These are phyloP conservation scores for Aspergillus quadrilineatus DNA, from an alignment of 2,329 filamentous ascomycete species.

Conservation along the genomic window DNA sequence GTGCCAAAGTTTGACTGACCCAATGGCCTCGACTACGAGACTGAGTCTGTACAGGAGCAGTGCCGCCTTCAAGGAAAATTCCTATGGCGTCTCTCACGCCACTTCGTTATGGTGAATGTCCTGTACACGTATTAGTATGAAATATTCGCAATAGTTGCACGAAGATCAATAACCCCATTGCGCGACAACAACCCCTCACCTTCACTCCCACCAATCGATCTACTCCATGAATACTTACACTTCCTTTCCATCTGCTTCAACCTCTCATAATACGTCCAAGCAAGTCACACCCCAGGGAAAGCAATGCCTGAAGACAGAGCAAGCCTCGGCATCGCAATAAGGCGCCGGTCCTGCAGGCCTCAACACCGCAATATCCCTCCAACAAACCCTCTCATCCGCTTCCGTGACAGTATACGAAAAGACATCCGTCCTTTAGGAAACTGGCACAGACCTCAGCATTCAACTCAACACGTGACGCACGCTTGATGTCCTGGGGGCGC, in stretches of 20 bases:
- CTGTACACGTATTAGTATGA: neutral
- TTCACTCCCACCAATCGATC: neutral
- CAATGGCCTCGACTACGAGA: neutral
- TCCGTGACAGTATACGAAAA: slow-evolving; percentile 16
- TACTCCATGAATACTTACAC: neutral
- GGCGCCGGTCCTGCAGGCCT: slow-evolving; percentile 18
- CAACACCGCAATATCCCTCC: slow-evolving; percentile 15
- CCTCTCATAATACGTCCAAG: too few species aligned
- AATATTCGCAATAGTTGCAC: neutral
- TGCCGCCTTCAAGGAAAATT: neutral
- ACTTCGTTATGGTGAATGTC: too few species aligned
- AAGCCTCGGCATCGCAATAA: slow-evolving; percentile 11
- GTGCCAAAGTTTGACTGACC: too few species aligned
- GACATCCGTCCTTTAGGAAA: slow-evolving; percentile 11
- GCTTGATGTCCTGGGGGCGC: slow-evolving; percentile 13
- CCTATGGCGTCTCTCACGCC: too few species aligned
- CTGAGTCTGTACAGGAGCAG: slow-evolving; percentile 14
- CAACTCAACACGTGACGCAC: slow-evolving; percentile 19
- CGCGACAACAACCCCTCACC: neutral
- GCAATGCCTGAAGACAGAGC: neutral
- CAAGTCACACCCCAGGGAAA: too few species aligned
- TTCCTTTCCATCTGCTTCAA: neutral
- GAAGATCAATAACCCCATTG: neutral
- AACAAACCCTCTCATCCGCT: slow-evolving; percentile 10
- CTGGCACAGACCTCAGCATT: slow-evolving; percentile 15